Percentiles rank a stretch among this genome's conserved stretches.
phyloP scores from a whole-genome alignment of 2,329 filamentous ascomycete genomes.

The Cladobotryum mycophilum region DNA sequence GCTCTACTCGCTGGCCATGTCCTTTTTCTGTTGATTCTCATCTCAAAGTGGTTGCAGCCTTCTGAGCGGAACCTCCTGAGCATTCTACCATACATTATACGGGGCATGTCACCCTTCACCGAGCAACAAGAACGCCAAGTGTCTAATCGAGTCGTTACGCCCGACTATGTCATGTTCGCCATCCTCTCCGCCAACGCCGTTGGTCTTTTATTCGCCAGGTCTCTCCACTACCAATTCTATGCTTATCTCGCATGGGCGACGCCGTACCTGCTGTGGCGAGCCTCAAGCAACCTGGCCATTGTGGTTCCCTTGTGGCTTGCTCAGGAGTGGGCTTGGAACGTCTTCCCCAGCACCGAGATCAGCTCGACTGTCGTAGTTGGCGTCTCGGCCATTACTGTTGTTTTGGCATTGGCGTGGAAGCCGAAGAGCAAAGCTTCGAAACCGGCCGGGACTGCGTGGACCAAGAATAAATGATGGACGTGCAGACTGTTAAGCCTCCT shows the following conservation, averaged over 20 bases:
- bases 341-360: constrained; percentile 67
- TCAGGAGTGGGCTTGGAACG: constrained; percentile 93
- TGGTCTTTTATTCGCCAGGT: constrained; percentile 79
- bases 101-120: constrained; percentile 39
- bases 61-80: constrained; percentile 51
- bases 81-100: constrained; percentile 43
- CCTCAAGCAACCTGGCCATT: constrained; percentile 59
- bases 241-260: constrained; percentile 85
- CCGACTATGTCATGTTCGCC: constrained; percentile 68
- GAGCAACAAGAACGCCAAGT: constrained; percentile 50
- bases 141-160: constrained; percentile 51
- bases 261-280: constrained; percentile 79
- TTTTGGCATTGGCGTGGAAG: constrained; percentile 54
- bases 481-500: background rate
- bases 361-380: constrained; percentile 61
- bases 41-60: constrained; percentile 66
- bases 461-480: constrained; percentile 27
- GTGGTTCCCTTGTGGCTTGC: constrained; percentile 65
- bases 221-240: constrained; percentile 93
- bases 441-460: constrained; percentile 12
- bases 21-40: constrained; percentile 60
- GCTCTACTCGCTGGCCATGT: constrained; percentile 60
- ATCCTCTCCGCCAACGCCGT: constrained; percentile 71
- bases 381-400: constrained; percentile 61
- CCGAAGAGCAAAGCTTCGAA: constrained; percentile 17